These are phyloP conservation scores for Huntiella savannae DNA, from an alignment of 2,329 filamentous ascomycete genomes.

Conservation along the genomic window DNA sequence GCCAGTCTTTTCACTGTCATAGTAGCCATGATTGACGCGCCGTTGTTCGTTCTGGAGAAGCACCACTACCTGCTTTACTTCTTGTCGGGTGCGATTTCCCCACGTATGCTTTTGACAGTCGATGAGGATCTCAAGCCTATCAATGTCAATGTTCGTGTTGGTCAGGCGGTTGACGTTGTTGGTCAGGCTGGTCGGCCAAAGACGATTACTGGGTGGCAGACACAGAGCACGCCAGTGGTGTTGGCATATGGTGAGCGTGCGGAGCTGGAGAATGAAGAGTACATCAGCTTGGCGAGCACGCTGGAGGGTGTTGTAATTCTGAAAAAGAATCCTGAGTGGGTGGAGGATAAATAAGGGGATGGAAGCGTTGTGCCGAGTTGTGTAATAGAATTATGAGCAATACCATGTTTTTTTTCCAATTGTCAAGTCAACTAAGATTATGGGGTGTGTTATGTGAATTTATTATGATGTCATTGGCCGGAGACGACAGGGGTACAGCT, in stretches of 20 bases:
- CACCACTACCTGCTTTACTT: conserved; percentile 93
- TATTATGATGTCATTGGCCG: no score
- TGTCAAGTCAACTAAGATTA: background rate
- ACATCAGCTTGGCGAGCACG: conserved; percentile 75
- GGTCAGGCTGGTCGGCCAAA: conserved; percentile 93
- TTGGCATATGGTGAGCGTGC: conserved; percentile 88
- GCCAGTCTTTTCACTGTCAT: conserved; percentile 79
- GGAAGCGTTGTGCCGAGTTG: background rate
- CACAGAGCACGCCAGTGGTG: conserved; percentile 93
- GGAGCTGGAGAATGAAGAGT: conserved; percentile 94
- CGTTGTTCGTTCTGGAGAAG: conserved; percentile 51
- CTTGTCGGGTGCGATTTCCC: conserved; percentile 90
- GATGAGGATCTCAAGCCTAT: conserved; percentile 88
- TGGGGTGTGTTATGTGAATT: no score
- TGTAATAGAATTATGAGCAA: conserved; percentile 6
- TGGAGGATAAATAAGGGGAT: conserved; percentile 7
- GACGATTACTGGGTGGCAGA: conserved; percentile 99
- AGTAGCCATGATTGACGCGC: conserved; percentile 86
- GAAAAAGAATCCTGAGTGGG: conserved; percentile 37
- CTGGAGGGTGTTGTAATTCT: conserved; percentile 91
- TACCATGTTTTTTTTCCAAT: conserved; percentile 4
- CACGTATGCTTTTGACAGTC: conserved; percentile 85
- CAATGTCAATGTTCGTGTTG: conserved; percentile 88
- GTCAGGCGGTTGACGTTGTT: conserved; percentile 94
- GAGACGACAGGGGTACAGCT: no score